Base-by-base conservation (phyloP, 345 rosid genomes). In the Aquilaria yunnanensis region DNA sequence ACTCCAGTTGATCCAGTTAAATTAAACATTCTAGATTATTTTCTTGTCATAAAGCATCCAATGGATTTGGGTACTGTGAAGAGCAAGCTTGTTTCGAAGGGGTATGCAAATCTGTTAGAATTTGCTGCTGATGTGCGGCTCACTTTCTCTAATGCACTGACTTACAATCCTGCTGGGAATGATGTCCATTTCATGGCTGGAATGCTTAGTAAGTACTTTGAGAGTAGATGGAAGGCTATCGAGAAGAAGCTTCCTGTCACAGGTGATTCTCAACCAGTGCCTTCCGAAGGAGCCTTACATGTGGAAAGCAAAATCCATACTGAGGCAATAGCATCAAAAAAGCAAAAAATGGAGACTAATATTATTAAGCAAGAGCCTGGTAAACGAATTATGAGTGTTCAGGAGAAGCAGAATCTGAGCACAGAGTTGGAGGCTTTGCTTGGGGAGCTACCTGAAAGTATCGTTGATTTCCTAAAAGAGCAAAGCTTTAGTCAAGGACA, bases 11-110 rank as follows among this genome's bases (percentile, higher is more conserved):
- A 93, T 76, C 86, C 76, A 60, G 90, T 79, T 48, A 62, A 71
- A 79, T 68, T 90, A 77, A 90, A 93, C 57, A 86, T 90, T 65
- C 97, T 97, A 3, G 98, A 93, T 72, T 93, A 93, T 67, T 83
- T 83, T 55, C 78, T 74, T 37, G 79, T 93, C 76, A 78, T 93
- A 61, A 90, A 86, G 75, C 81, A 81, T 45, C 98, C 97, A n/a
- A 90, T 93, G 98, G 94, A 90, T 80, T 81, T 93, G 72, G 92
- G 92, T 46, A 90, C 97, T 3, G 83, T 93, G 66, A 81, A 84
- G 69, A 70, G 66, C 62, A 93, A 76, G 65, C 49, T 90, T 34
- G 49, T 67, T 65, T 74, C 83, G 3, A 85, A 88, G 57, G 71
- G 65, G 56, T 90, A 90, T 78, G 70, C 87, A 13, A 79, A 83